Evolutionary conservation across 2,329 filamentous ascomycete genomes (phyloP).

Genomic region (Colletotrichum costaricense): DNA sequence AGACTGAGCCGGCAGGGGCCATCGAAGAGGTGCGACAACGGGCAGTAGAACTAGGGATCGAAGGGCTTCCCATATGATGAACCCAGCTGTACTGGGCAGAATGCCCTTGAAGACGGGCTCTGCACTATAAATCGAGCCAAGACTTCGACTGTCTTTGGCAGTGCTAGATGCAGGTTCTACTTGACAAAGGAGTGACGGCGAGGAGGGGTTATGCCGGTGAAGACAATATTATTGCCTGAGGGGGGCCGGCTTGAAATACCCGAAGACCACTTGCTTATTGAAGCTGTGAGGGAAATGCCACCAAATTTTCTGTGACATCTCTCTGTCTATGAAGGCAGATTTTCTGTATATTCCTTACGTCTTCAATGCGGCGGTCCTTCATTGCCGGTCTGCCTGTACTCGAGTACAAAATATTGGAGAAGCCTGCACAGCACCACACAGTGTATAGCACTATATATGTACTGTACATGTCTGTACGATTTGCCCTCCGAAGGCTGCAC

Average conservation of each 20-base stretch:
- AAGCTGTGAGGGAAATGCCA: neutral
- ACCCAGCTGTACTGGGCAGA: neutral
- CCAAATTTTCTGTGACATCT: neutral
- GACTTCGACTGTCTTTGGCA: neutral
- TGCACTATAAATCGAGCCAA: neutral
- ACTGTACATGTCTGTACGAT: neutral
- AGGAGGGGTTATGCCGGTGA: neutral
- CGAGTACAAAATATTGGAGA: neutral
- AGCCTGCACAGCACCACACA: neutral
- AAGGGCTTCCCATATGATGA: neutral
- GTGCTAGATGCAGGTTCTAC: neutral
- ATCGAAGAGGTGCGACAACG: constrained; percentile 68
- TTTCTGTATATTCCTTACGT: neutral
- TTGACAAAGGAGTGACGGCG: neutral
- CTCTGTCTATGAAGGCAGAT: neutral
- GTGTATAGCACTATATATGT: neutral
- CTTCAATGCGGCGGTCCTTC: neutral
- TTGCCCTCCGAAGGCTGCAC: too few species aligned
- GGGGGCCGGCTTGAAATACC: neutral
- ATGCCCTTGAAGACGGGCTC: neutral
- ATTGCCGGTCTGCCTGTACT: neutral
- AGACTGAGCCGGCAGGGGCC: constrained; percentile 67
- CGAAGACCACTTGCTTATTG: neutral
- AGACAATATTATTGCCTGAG: neutral
- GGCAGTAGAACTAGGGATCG: constrained; percentile 64